A percentile compares a stretch with the other conserved stretches of the same genome.
Conservation (phyloP, 257 asterid species). For the Penstemon davidsonii region DNA sequence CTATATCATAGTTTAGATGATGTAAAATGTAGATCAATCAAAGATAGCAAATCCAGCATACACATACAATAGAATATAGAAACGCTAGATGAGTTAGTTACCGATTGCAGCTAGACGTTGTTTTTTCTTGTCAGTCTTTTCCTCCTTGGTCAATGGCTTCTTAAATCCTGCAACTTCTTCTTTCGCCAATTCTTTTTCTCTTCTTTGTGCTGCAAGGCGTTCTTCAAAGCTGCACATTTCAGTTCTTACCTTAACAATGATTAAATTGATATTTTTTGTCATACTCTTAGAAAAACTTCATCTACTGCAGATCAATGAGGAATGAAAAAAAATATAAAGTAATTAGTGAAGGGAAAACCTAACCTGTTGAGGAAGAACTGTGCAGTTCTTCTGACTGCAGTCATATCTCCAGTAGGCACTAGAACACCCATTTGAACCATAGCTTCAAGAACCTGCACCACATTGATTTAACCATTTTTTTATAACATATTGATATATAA, state of each 20-base stretch:
- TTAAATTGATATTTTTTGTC: not conserved
- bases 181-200: slow-evolving; percentile 68
- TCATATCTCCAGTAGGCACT: slow-evolving; percentile 91
- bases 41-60: too few relatives aligned
- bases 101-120: slow-evolving; percentile 96
- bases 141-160: slow-evolving; percentile 78
- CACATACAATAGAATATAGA: too few relatives aligned
- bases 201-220: slow-evolving; percentile 84
- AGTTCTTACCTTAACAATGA: slow-evolving; percentile 17
- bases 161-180: slow-evolving; percentile 74
- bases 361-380: slow-evolving; percentile 89
- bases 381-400: slow-evolving; percentile 92
- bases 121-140: slow-evolving; percentile 66
- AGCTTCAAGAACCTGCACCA: slow-evolving; percentile 60
- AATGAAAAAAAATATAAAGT: too few relatives aligned
- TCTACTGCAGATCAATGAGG: too few relatives aligned
- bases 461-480: too few relatives aligned
- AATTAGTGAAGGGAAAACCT: not conserved
- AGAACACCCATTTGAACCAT: slow-evolving; percentile 91
- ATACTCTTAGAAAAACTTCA: not conserved
- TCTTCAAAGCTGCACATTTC: slow-evolving; percentile 72
- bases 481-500: too few relatives aligned
- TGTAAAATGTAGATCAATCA: too few relatives aligned
- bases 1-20: too few relatives aligned
- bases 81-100: slow-evolving; percentile 30